Percentiles rank a stretch among this genome's conserved stretches.
These are phyloP conservation scores for Coniochaeta hoffmannii DNA, from an alignment of 2,329 filamentous ascomycete species.

Conservation along the genomic window DNA sequence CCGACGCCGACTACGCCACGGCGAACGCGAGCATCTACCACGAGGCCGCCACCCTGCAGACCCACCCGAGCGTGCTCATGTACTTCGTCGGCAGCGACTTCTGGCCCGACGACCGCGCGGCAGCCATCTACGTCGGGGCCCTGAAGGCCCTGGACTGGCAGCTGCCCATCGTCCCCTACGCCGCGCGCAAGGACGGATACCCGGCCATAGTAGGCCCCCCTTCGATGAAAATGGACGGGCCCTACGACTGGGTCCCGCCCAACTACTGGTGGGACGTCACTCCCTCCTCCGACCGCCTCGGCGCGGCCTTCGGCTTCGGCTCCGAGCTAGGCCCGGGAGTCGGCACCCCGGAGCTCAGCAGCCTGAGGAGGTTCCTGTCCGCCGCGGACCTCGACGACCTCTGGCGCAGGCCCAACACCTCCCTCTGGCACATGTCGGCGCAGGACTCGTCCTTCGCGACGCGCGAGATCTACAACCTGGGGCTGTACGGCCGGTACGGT, in stretches of 20 bases:
- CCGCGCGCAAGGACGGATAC: conserved; percentile 43
- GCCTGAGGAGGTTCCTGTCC: conserved; percentile 46
- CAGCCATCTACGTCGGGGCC: conserved; percentile 42
- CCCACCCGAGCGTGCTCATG: conserved; percentile 49
- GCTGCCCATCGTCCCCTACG: conserved; percentile 49
- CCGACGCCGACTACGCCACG: conserved; percentile 43
- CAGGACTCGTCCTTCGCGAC: conserved; percentile 46
- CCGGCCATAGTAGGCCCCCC: conserved; percentile 43
- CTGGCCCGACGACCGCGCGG: conserved; percentile 53
- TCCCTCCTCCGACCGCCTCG: conserved; percentile 30
- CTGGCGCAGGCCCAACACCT: conserved; percentile 45
- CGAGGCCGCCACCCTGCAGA: conserved; percentile 52
- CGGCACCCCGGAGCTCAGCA: conserved; percentile 50
- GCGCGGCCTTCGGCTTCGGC: conserved; percentile 56
- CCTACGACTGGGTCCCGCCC: conserved; percentile 60
- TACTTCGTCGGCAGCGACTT: conserved; percentile 57
- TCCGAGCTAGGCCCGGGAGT: conserved; percentile 56
- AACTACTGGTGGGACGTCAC: conserved; percentile 53
- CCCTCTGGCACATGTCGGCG: conserved; percentile 53
- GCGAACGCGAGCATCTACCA: conserved; percentile 50
- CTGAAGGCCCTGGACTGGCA: conserved; percentile 46
- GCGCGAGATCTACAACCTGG: conserved; percentile 50
- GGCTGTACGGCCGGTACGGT: conserved; percentile 45
- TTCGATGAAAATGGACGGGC: conserved; percentile 60
- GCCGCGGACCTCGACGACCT: conserved; percentile 42